A percentile compares a stretch with the other conserved stretches of the same genome.
These are phyloP conservation scores for Tricholoma saponaceum DNA, from an alignment of 768 basidiomycete genomes.

Conservation along the genomic window DNA sequence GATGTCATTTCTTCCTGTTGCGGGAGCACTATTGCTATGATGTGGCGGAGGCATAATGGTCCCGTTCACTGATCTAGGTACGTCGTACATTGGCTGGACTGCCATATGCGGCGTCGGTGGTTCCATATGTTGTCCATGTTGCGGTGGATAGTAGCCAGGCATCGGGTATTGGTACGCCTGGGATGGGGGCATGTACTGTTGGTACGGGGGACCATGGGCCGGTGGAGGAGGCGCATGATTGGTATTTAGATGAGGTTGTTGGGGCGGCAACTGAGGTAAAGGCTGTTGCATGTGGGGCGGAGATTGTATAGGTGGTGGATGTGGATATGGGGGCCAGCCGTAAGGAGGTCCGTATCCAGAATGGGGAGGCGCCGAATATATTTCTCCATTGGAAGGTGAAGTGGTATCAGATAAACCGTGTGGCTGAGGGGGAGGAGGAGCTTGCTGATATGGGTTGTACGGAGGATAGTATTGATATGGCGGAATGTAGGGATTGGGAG, in stretches of 20 bases:
- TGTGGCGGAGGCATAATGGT: constrained; percentile 15
- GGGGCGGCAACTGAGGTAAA: constrained; percentile 25
- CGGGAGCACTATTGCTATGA: constrained; percentile 20
- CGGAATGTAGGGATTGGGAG: constrained; percentile 35
- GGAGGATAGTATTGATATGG: constrained; percentile 38
- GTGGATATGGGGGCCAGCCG: constrained; percentile 32
- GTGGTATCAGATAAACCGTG: constrained; percentile 30
- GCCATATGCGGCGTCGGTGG: constrained; percentile 20
- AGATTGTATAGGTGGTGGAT: constrained; percentile 26
- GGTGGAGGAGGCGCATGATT: constrained; percentile 21
- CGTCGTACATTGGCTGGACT: constrained; percentile 24
- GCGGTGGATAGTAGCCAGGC: constrained; percentile 25
- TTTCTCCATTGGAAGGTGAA: constrained; percentile 25
- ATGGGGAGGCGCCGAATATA: constrained; percentile 22
- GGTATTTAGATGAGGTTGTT: constrained; percentile 18
- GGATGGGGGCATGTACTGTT: constrained; percentile 29
- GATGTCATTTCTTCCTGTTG: constrained; percentile 25
- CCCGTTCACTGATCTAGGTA: constrained; percentile 24
- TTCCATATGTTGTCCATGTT: constrained; percentile 21
- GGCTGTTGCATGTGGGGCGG: constrained; percentile 29
- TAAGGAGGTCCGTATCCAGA: constrained; percentile 31
- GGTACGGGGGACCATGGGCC: constrained; percentile 30
- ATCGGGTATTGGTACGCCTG: constrained; percentile 26
- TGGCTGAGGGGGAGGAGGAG: constrained; percentile 26
- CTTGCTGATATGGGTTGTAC: constrained; percentile 34